phyloP scores from a whole-genome alignment of 345 rosid species.

The Hibiscus mutabilis region DNA sequence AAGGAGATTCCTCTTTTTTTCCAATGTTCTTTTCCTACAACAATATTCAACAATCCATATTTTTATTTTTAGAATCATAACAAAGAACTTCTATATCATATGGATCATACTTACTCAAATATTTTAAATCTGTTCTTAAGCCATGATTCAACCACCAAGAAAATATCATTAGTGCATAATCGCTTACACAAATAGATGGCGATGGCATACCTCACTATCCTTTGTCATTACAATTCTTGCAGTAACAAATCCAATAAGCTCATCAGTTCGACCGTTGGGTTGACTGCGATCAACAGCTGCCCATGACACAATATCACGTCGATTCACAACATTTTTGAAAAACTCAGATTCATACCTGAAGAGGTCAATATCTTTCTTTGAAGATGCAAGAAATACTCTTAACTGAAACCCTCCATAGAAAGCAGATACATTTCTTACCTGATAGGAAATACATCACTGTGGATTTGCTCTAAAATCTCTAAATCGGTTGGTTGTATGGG shows the following conservation, averaged over 20 bases:
- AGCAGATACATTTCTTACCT: slow-evolving; percentile 35
- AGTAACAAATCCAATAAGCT: slow-evolving; percentile 89
- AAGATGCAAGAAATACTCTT: slow-evolving; percentile 4
- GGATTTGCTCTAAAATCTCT: slow-evolving; percentile 62
- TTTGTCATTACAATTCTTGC: slow-evolving; percentile 61
- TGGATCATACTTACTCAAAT: background rate
- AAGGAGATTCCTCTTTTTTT: background rate
- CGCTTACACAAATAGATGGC: slow-evolving; percentile 22
- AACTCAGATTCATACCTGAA: slow-evolving; percentile 91
- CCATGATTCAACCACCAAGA: background rate
- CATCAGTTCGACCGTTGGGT: slow-evolving; percentile 58
- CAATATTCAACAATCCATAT: background rate
- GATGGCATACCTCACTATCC: slow-evolving; percentile 75
- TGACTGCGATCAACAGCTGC: slow-evolving; percentile 84
- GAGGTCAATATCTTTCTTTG: slow-evolving; percentile 14
- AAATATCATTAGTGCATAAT: background rate
- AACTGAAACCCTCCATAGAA: background rate
- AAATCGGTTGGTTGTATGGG: slow-evolving; percentile 69
- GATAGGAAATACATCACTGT: slow-evolving; percentile 71
- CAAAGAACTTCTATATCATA: background rate
- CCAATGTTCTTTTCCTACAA: background rate
- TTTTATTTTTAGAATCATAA: background rate
- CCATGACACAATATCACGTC: slow-evolving; percentile 77
- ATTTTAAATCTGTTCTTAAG: background rate
- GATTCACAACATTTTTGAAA: slow-evolving; percentile 80